Percentiles rank a stretch among this genome's conserved stretches.
phyloP scores from a whole-genome alignment of 495 filamentous ascomycete genomes.

The Podospora bellae-mahoneyi region DNA sequence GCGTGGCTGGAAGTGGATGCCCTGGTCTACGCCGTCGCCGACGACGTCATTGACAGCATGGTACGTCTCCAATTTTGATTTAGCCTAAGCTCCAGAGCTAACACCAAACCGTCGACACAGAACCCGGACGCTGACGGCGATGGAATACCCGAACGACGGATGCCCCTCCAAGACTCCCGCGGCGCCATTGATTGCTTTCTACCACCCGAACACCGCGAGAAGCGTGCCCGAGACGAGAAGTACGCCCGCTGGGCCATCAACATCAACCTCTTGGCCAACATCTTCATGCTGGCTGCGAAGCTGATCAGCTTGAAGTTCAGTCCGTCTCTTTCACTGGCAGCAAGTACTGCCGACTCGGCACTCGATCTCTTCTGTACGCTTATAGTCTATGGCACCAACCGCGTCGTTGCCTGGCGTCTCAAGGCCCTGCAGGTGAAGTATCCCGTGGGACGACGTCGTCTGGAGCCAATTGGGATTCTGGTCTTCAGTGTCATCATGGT shows the following conservation, averaged over 20 bases:
- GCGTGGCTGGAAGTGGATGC: slow-evolving; percentile 54
- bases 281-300: slow-evolving; percentile 44
- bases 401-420: slow-evolving; percentile 44
- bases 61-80: not conserved
- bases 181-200: slow-evolving; percentile 45
- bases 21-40: slow-evolving; percentile 47
- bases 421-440: slow-evolving; percentile 38
- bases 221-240: slow-evolving; percentile 34
- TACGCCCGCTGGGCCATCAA: slow-evolving; percentile 53
- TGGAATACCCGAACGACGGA: slow-evolving; percentile 42
- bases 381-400: slow-evolving; percentile 48
- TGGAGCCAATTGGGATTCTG: slow-evolving; percentile 50
- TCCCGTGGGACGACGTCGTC: slow-evolving; percentile 45
- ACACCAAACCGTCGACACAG: slow-evolving; percentile 1
- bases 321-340: slow-evolving; percentile 47
- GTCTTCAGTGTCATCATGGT: slow-evolving; percentile 54
- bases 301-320: slow-evolving; percentile 37
- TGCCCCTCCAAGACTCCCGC: slow-evolving; percentile 34
- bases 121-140: slow-evolving; percentile 51
- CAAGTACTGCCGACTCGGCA: slow-evolving; percentile 46
- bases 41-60: slow-evolving; percentile 53
- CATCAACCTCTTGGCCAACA: slow-evolving; percentile 48
- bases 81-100: not conserved
- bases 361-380: slow-evolving; percentile 50
- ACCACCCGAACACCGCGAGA: slow-evolving; percentile 47